These are phyloP conservation scores for Penicillium samsonianum DNA, from an alignment of 495 filamentous ascomycete species.

Conservation along the genomic window DNA sequence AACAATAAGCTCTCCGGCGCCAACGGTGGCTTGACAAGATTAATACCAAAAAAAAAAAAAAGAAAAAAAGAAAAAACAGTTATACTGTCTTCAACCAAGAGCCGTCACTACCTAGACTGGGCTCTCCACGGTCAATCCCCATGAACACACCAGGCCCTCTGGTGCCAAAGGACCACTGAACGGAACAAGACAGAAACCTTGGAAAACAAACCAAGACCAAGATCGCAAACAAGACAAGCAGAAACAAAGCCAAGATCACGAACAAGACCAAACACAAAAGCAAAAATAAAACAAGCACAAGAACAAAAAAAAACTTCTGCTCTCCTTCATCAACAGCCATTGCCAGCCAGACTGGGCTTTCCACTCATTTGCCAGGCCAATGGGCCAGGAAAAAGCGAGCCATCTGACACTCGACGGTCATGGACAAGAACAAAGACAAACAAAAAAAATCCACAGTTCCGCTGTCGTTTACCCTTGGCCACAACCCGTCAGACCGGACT, in stretches of 20 bases:
- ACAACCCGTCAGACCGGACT: too few species aligned
- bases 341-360: neutral
- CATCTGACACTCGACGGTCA: neutral
- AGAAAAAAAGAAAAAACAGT: neutral
- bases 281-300: neutral
- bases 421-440: neutral
- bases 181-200: neutral
- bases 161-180: neutral
- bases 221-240: neutral
- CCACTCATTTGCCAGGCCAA: neutral
- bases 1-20: neutral
- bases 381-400: neutral
- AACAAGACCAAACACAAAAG: neutral
- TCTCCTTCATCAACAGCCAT: neutral
- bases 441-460: neutral
- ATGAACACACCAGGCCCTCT: too few species aligned
- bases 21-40: neutral
- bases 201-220: neutral
- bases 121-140: neutral
- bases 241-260: neutral
- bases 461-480: neutral
- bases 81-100: neutral
- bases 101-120: neutral
- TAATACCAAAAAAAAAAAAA: neutral
- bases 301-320: too few species aligned